Conservation (phyloP, 108 stramenopile species). For the Skeletonema tropicum region DNA sequence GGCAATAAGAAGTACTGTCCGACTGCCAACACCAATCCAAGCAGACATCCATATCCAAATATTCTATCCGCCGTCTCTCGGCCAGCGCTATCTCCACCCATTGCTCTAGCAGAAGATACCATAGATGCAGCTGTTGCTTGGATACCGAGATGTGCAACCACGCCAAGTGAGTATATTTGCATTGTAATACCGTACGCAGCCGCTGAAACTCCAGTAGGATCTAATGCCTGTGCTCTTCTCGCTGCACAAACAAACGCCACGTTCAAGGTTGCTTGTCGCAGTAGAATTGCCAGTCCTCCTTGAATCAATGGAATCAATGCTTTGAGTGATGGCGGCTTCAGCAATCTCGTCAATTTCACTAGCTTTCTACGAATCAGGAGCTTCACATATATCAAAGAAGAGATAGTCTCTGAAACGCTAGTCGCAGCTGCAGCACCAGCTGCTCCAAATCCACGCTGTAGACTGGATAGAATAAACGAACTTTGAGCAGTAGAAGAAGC, state of each 20-base stretch:
- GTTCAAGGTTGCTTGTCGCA: constrained; percentile 73
- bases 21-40: constrained; percentile 60
- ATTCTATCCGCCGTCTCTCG: constrained; percentile 72
- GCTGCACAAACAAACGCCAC: constrained; percentile 72
- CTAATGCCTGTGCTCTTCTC: constrained; percentile 73
- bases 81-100: constrained; percentile 59
- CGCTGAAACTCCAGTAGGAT: constrained; percentile 74
- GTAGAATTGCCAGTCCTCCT: constrained; percentile 75
- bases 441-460: constrained; percentile 57
- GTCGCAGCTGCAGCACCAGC: constrained; percentile 83
- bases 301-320: constrained; percentile 61
- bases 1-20: constrained; percentile 59
- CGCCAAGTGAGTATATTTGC: constrained; percentile 76
- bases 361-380: constrained; percentile 59
- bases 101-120: constrained; percentile 62
- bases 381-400: constrained; percentile 63
- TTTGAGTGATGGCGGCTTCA: constrained; percentile 54
- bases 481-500: neutral
- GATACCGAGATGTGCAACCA: constrained; percentile 73
- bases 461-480: neutral
- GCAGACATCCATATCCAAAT: constrained; percentile 66
- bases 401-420: constrained; percentile 57
- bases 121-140: constrained; percentile 73
- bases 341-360: constrained; percentile 42
- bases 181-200: constrained; percentile 87